phyloP scores from a whole-genome alignment of 352 stramenopile species.

The Globisporangium spiculum region DNA sequence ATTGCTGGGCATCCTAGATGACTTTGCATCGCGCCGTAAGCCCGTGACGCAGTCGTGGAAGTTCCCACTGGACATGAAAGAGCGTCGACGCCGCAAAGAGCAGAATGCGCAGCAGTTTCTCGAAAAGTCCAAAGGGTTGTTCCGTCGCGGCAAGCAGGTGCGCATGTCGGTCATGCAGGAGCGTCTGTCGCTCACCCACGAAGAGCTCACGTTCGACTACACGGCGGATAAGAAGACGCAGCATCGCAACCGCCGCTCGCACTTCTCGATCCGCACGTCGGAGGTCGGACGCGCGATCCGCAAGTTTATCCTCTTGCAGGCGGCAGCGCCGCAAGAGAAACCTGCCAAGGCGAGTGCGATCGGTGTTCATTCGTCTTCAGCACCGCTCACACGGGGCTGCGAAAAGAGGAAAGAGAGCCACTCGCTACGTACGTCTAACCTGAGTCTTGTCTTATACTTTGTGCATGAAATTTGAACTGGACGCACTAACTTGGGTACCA shows the following conservation, averaged over 20 bases:
- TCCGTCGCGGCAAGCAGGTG: slow-evolving; percentile 18
- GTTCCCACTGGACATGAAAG: slow-evolving; percentile 55
- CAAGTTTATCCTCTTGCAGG: slow-evolving; percentile 44
- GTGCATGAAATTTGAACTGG: background rate
- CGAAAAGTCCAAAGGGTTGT: slow-evolving; percentile 21
- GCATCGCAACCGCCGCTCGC: background rate
- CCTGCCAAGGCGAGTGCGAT: background rate
- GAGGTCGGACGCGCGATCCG: slow-evolving; percentile 40
- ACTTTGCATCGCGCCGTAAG: slow-evolving; percentile 57
- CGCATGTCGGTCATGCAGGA: slow-evolving; percentile 47
- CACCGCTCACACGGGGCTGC: background rate
- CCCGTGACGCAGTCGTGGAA: slow-evolving; percentile 46
- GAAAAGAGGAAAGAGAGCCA: slow-evolving; percentile 2
- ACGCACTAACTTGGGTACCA: background rate
- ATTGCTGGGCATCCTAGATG: slow-evolving; percentile 50
- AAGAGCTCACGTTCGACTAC: slow-evolving; percentile 26
- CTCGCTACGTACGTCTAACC: slow-evolving; percentile 18
- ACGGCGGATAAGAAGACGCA: slow-evolving; percentile 9
- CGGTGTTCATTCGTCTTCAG: background rate
- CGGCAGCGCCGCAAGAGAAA: slow-evolving; percentile 4
- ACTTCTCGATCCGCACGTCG: slow-evolving; percentile 20
- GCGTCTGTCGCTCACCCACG: slow-evolving; percentile 38
- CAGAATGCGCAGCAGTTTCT: slow-evolving; percentile 42
- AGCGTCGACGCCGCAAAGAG: slow-evolving; percentile 33
- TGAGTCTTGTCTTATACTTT: background rate